phyloP scores from a whole-genome alignment of 2,329 filamentous ascomycete species.

The Phaeosphaeriaceae sp. region DNA sequence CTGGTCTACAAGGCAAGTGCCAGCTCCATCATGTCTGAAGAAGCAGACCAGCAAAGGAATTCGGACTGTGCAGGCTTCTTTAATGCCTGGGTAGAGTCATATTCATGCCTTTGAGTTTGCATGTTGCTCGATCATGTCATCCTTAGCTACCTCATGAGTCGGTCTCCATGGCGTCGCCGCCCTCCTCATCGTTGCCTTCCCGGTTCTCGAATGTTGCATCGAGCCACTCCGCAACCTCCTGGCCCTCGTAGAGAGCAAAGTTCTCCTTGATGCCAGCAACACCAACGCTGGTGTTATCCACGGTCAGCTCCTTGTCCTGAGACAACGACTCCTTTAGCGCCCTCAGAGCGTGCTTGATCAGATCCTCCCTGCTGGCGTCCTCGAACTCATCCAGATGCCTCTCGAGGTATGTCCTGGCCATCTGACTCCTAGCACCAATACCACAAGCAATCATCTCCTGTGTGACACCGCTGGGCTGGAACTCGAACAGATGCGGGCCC shows the following conservation, averaged over 20 bases:
- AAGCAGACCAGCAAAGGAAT: neutral
- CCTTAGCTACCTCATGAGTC: conserved; percentile 46
- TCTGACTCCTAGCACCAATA: conserved; percentile 94
- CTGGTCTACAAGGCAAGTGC: conserved; percentile 5
- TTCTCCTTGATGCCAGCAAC: conserved; percentile 79
- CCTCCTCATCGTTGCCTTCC: conserved; percentile 47
- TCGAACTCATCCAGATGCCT: conserved; percentile 86
- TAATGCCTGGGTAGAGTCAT: neutral
- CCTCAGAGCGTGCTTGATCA: conserved; percentile 87
- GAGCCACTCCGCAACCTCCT: conserved; percentile 84
- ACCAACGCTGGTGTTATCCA: conserved; percentile 94
- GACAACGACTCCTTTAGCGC: conserved; percentile 94
- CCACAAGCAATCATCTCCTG: conserved; percentile 97
- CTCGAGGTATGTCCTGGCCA: conserved; percentile 97
- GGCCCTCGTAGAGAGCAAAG: conserved; percentile 90
- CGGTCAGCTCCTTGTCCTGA: conserved; percentile 96
- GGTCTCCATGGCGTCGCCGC: conserved; percentile 62
- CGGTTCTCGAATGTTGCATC: conserved; percentile 68
- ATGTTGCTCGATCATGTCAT: neutral
- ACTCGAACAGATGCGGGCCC: conserved; percentile 96
- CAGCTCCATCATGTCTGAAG: neutral
- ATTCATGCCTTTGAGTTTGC: neutral
- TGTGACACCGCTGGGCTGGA: conserved; percentile 94
- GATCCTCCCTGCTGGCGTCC: conserved; percentile 77
- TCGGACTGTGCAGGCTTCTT: neutral